Conservation (phyloP, 1,284 basidiomycete species). For the Fomes fomentarius region DNA sequence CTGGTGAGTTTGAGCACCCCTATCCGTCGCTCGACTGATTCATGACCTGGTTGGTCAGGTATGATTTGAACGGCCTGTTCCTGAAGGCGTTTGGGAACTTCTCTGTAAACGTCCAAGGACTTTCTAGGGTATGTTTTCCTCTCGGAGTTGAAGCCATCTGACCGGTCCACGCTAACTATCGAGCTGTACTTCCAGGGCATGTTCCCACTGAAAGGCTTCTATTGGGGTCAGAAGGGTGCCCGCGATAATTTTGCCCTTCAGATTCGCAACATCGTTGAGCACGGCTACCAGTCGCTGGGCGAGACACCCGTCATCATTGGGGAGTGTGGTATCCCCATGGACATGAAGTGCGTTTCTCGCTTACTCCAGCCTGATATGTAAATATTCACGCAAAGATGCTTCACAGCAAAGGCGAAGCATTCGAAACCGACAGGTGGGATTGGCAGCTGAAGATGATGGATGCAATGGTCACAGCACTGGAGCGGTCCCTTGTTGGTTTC, state of each 20-base stretch:
- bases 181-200: conserved; percentile 65
- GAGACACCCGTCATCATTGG: conserved; percentile 85
- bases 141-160: too few species aligned
- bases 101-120: conserved; percentile 88
- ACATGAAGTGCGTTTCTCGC: conserved; percentile 75
- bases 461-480: conserved; percentile 79
- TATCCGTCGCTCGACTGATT: too few species aligned
- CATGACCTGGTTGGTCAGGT: conserved; percentile 59
- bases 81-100: conserved; percentile 81
- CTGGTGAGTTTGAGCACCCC: conserved; percentile 56
- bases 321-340: conserved; percentile 93
- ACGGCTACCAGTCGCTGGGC: conserved; percentile 68
- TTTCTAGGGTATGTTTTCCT: conserved; percentile 76
- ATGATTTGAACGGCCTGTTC: conserved; percentile 88
- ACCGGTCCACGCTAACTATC: too few species aligned
- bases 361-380: background rate
- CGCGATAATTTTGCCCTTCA: conserved; percentile 84
- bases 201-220: conserved; percentile 79
- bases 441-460: conserved; percentile 92
- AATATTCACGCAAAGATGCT: background rate
- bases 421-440: conserved; percentile 73
- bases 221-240: conserved; percentile 84
- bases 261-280: conserved; percentile 77
- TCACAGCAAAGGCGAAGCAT: conserved; percentile 70
- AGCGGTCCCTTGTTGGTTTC: conserved; percentile 74